Percentiles rank a stretch among this genome's conserved stretches.
phyloP scores from a whole-genome alignment of 179 eudicot genomes.

The Gypsophila paniculata region DNA sequence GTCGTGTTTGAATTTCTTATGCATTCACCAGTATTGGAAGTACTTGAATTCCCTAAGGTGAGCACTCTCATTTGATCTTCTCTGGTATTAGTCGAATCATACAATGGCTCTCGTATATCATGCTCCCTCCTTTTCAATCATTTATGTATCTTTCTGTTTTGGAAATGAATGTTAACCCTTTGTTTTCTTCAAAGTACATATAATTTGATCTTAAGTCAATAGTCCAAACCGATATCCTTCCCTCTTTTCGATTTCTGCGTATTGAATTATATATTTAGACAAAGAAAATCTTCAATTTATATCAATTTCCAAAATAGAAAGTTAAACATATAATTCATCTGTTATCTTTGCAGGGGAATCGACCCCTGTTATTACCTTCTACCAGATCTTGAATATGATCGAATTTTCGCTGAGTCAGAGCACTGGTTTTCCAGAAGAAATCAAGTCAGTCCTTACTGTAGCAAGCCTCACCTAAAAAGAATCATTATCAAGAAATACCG shows the following conservation, averaged over 20 bases:
- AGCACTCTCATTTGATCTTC: not conserved
- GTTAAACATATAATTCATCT: not conserved
- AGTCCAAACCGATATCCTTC: no score
- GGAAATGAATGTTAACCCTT: no score
- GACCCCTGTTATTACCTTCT: not conserved
- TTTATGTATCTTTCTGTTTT: no score
- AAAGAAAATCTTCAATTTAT: no score
- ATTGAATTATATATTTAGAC: no score
- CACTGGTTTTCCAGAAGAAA: not conserved
- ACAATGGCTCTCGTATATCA: not conserved
- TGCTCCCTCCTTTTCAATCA: no score
- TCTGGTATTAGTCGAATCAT: not conserved
- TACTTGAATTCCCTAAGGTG: conserved; percentile 10
- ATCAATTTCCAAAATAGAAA: no score
- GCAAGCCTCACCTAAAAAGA: not conserved
- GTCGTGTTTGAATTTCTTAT: conserved; percentile 1
- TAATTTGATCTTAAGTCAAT: no score
- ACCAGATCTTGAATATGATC: not conserved
- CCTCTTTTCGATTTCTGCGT: no score
- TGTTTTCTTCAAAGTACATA: no score
- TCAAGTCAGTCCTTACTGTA: not conserved
- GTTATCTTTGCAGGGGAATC: not conserved
- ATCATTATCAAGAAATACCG: not conserved
- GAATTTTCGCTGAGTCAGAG: not conserved
- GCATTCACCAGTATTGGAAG: conserved; percentile 6